phyloP scores from a whole-genome alignment of 148 eudicot species.

The Mesembryanthemum crystallinum region DNA sequence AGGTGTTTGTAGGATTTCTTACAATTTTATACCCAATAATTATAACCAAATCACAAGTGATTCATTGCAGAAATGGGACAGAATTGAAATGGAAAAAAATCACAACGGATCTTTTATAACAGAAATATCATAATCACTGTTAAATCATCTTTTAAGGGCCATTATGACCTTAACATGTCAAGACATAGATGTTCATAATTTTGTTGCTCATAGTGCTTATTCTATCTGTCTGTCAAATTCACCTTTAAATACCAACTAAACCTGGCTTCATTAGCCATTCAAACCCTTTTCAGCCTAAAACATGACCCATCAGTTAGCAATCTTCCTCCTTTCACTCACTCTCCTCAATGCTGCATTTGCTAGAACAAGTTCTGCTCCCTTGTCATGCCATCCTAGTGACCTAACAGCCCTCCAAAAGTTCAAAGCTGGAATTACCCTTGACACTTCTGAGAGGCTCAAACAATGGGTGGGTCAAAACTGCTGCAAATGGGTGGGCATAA shows the following conservation, averaged over 20 bases:
- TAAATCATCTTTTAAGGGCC: background rate
- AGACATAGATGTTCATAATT: background rate
- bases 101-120: constrained; percentile 18
- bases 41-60: background rate
- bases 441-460: constrained; percentile 39
- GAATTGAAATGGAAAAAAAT: background rate
- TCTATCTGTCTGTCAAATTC: constrained; percentile 7
- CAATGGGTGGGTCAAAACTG: constrained; percentile 46
- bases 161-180: background rate
- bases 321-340: constrained; percentile 20
- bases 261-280: constrained; percentile 10
- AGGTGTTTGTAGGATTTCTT: no score
- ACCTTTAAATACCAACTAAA: constrained; percentile 10
- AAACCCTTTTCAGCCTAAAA: constrained; percentile 1
- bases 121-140: constrained; percentile 4
- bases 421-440: constrained; percentile 35
- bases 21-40: background rate
- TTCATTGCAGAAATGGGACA: background rate
- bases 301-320: constrained; percentile 17
- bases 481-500: constrained; percentile 52
- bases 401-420: constrained; percentile 35
- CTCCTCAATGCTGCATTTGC: constrained; percentile 3
- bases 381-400: constrained; percentile 41
- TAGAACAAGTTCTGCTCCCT: background rate
- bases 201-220: background rate